phyloP scores from a whole-genome alignment of 768 basidiomycete genomes.

The Sporobolomyces roseus region DNA sequence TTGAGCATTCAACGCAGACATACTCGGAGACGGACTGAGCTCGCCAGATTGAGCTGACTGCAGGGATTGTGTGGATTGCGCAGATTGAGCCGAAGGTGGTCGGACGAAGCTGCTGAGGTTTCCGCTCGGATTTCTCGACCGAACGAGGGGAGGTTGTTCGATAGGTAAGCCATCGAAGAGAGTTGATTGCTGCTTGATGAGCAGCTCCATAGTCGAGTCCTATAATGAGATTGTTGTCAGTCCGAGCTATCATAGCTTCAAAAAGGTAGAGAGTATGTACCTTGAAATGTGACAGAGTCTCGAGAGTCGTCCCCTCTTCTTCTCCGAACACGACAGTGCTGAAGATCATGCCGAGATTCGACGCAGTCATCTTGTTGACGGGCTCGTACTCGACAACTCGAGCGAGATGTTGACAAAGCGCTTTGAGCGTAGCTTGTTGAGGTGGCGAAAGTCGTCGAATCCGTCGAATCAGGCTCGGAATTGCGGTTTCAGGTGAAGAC shows the following conservation, averaged over 20 bases:
- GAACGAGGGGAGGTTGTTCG: slow-evolving; percentile 9
- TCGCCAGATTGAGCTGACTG: too few relatives aligned
- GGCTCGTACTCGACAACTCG: slow-evolving; percentile 31
- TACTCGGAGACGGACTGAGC: too few relatives aligned
- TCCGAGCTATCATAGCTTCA: too few relatives aligned
- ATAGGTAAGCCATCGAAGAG: slow-evolving; percentile 26
- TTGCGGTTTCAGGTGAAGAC: not conserved
- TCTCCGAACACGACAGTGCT: slow-evolving; percentile 38
- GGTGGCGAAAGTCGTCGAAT: slow-evolving; percentile 38
- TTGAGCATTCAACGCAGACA: too few relatives aligned
- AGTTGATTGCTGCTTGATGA: slow-evolving; percentile 17
- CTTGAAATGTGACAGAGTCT: slow-evolving; percentile 11
- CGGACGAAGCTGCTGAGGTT: not conserved
- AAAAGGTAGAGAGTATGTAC: not conserved
- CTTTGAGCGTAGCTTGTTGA: slow-evolving; percentile 44
- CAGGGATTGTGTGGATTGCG: too few relatives aligned
- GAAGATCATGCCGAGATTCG: slow-evolving; percentile 41
- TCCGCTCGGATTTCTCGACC: not conserved
- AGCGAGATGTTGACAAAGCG: slow-evolving; percentile 40
- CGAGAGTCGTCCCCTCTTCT: slow-evolving; percentile 30
- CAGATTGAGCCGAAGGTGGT: not conserved
- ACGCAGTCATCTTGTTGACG: slow-evolving; percentile 42
- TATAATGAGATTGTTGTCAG: not conserved
- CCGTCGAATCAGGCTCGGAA: slow-evolving; percentile 20
- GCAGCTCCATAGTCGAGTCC: slow-evolving; percentile 38